Evolutionary conservation across 2,329 filamentous ascomycete genomes (phyloP), one percentile per base, ranked within the genome.

Genomic region (Apiospora hydei): DNA sequence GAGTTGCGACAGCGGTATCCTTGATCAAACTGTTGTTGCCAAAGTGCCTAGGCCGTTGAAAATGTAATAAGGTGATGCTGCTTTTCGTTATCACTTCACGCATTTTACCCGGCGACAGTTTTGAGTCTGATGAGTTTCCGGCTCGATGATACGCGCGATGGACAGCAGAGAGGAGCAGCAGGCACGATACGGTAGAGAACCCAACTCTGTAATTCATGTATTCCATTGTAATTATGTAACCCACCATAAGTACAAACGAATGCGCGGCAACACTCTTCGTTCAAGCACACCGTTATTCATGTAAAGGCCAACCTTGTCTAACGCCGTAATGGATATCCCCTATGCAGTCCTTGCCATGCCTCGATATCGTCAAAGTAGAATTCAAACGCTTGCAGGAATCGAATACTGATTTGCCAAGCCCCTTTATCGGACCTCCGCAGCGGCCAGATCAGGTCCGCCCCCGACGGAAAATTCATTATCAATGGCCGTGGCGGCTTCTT

Each of bases 381-480:
- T 30, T 44, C 66, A 44, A 68, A 47, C 57, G 57, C 57, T 64
- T 34, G 57, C 57, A 41, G 34, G 57, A 64, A 70, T 51, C 70
- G 61, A 71, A 41, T 43, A 64, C 67, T 46, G 41, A 34, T 47
- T 38, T 38, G 26, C 8, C 41, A 44, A 30, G 61, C n/a, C 57
- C 49, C 49, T 70, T 78, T 71, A 80, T 72, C 78, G 78, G 67
- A 81, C 77, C 1, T 81, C 79, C 3, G 78, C 77, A 90, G 84
- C 88, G 90, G 92, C 71, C 88, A 92, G 82, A 87, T 92, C 80
- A 18, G 80, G 79, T 1, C 78, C 86, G 14, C 85, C 88, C 8
- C 88, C 90, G 16, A 89, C 89, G 18, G 89, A 87, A 73, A 93
- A 87, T 71, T 92, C 90, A 73, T 91, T 88, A 76, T 92, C 88